Evolutionary conservation across 257 asterid species (phyloP).

Genomic region (Gardenia jasminoides): DNA sequence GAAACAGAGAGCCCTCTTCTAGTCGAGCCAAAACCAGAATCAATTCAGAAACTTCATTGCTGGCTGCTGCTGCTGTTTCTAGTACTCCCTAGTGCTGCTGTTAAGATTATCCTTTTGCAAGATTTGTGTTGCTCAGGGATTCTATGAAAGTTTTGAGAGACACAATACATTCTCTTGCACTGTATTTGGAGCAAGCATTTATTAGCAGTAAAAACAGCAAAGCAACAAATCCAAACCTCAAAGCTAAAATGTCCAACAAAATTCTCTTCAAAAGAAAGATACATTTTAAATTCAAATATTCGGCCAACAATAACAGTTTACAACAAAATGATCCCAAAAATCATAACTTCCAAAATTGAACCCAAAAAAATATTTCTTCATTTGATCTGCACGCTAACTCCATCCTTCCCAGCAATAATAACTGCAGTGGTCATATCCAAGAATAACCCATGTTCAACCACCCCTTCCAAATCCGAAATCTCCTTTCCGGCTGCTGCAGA

Average conservation of each 20-base stretch:
- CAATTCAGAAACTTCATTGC: not conserved
- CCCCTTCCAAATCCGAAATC: slow-evolving; percentile 70
- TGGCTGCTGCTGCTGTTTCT: not conserved
- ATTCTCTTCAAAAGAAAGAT: not conserved
- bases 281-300: not conserved
- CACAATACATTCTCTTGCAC: not conserved
- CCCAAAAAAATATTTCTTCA: slow-evolving; percentile 20
- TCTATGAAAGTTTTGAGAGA: not conserved
- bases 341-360: not conserved
- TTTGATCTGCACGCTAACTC: slow-evolving; percentile 62
- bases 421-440: slow-evolving; percentile 63
- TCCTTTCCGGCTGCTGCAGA: slow-evolving; percentile 67
- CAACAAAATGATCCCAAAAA: slow-evolving; percentile 3
- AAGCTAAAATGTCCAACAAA: not conserved
- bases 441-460: slow-evolving; percentile 74
- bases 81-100: not conserved
- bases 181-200: not conserved
- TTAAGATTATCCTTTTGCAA: not conserved
- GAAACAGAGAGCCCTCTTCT: no score
- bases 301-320: not conserved
- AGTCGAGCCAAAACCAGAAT: not conserved
- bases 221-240: not conserved
- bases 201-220: not conserved
- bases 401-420: slow-evolving; percentile 71
- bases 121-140: not conserved